Base-by-base conservation (phyloP, 768 basidiomycete genomes). In the Pisolithus sp. region DNA sequence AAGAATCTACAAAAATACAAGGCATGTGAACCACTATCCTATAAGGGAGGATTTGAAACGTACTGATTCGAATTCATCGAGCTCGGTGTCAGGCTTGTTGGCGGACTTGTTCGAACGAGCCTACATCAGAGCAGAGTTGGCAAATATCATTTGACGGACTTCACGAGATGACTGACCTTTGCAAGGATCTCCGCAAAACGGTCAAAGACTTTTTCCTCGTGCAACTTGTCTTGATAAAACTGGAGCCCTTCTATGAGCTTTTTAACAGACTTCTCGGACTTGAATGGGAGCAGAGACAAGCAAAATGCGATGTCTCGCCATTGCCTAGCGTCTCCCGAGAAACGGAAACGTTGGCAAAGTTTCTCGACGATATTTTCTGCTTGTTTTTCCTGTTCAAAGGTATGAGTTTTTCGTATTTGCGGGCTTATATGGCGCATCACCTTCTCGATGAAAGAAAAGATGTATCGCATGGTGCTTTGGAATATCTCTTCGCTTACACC, bases 271-370 rank as follows among this genome's bases (percentile, higher is more conserved):
- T 89, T 81, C 58, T 99, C 96, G 1, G 93, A 94, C 66, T 97
- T 97, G 87, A 90, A 99, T 0, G 93, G 95, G 15, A 98, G 77
- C 2, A 97, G 71, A 0, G 95, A 93, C 3, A 99, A 73, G 65
- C 95, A 99, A 70, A 85, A 98, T 1, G 94, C 91, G 53, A 99
- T 93, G 62, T 99, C 95, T 21, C 93, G 82, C 96, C 96, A 99
- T 64, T 98, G 96, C 5, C 95, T 80, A 15, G 90, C 80, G 28
- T 94, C 92, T 39, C 89, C 86, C 0, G 88, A 83, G 4, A 91
- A 74, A 21, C 88, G 79, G 83, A 98, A 97, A 7, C 95, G 83
- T 62, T 96, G 93, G 62, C 96, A 99, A 2, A 99, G 82, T 65
- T 97, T 99, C 62, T 99, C 95, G 49, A 98, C 90, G 55, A 99